A percentile compares a stretch with the other conserved stretches of the same genome.
phyloP scores from a whole-genome alignment of 2,329 filamentous ascomycete species.

The Aspergillus sp. region DNA sequence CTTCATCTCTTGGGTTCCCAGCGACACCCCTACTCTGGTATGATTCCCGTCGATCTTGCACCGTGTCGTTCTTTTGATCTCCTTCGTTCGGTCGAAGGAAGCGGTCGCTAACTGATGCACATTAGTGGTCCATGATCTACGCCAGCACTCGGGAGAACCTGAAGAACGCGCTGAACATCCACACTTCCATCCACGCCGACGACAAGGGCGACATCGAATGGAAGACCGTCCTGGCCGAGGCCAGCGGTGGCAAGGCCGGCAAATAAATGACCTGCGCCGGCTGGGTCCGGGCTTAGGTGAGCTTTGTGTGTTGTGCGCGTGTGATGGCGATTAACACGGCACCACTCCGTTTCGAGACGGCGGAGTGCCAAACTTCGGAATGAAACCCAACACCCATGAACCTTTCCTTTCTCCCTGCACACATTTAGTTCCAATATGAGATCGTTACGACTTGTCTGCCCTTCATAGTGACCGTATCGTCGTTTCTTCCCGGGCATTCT shows the following conservation, averaged over 20 bases:
- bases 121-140: constrained; percentile 51
- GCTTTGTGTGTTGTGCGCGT: constrained; percentile 17
- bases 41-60: constrained; percentile 15
- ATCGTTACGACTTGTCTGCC: constrained; percentile 33
- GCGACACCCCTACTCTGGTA: constrained; percentile 41
- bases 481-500: constrained; percentile 15
- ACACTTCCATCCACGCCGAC: constrained; percentile 42
- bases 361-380: constrained; percentile 22
- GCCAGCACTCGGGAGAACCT: constrained; percentile 49
- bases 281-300: constrained; percentile 36
- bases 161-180: constrained; percentile 49
- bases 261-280: constrained; percentile 36
- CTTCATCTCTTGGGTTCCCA: constrained; percentile 51
- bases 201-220: constrained; percentile 44
- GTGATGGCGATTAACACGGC: constrained; percentile 20
- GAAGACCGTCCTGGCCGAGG: constrained; percentile 39
- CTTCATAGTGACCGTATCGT: constrained; percentile 22
- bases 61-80: not conserved
- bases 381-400: constrained; percentile 24
- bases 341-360: constrained; percentile 14
- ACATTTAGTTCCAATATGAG: constrained; percentile 30
- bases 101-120: constrained; percentile 15
- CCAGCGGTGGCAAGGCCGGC: constrained; percentile 42
- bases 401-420: constrained; percentile 32
- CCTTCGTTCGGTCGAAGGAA: not conserved